These are phyloP conservation scores for Cryomyces minteri DNA, from an alignment of 495 filamentous ascomycete species.

Conservation along the genomic window DNA sequence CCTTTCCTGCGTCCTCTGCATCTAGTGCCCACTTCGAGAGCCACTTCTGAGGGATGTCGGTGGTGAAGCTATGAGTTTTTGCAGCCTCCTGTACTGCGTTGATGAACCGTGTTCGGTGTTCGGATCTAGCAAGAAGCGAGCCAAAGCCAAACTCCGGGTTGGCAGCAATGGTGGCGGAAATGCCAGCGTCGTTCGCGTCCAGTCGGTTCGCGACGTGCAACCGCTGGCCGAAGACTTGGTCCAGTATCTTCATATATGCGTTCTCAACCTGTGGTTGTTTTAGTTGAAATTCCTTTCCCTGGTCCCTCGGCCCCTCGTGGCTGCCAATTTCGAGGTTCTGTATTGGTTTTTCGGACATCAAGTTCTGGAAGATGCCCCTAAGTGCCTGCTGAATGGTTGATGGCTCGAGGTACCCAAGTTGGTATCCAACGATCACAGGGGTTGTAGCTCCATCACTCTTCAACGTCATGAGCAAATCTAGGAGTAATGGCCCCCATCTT, in stretches of 20 bases:
- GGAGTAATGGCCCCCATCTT: constrained; percentile 82
- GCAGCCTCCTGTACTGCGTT: constrained; percentile 58
- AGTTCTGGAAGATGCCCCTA: constrained; percentile 77
- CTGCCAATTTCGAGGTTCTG: constrained; percentile 79
- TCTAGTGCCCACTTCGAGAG: constrained; percentile 69
- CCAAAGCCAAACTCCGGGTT: constrained; percentile 92
- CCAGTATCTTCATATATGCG: constrained; percentile 88
- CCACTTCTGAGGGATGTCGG: constrained; percentile 51
- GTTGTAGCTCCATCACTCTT: constrained; percentile 40
- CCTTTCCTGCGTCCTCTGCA: constrained; percentile 54
- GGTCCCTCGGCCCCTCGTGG: constrained; percentile 27
- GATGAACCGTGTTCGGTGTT: constrained; percentile 65
- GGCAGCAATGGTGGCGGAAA: constrained; percentile 60
- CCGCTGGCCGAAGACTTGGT: constrained; percentile 75
- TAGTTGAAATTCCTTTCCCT: constrained; percentile 27
- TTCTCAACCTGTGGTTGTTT: constrained; percentile 75
- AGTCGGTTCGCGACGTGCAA: constrained; percentile 78
- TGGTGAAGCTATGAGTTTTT: constrained; percentile 54
- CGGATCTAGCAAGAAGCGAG: constrained; percentile 73
- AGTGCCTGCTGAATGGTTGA: constrained; percentile 73
- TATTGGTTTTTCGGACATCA: constrained; percentile 58
- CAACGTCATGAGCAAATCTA: constrained; percentile 76
- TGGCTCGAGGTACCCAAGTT: constrained; percentile 70
- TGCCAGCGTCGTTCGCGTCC: constrained; percentile 55
- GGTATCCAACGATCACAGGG: constrained; percentile 66